Conservation (phyloP, 306 rosid species). For the Glycine soja region DNA sequence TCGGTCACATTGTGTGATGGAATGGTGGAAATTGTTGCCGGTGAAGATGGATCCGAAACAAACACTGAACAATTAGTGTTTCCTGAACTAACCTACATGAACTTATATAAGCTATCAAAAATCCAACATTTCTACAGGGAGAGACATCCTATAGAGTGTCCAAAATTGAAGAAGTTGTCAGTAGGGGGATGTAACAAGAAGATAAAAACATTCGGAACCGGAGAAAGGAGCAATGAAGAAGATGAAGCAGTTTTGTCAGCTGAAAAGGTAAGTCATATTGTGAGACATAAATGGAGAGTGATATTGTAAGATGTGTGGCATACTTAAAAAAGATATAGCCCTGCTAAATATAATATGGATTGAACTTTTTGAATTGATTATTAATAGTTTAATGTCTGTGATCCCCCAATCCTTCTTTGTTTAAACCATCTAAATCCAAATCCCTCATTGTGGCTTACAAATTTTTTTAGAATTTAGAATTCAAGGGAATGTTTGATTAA, state of each 20-base stretch:
- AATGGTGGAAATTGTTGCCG: conserved; percentile 10
- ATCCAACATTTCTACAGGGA: not conserved
- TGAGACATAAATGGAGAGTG: too few species aligned
- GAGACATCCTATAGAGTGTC: not conserved
- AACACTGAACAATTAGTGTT: not conserved
- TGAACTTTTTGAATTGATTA: too few species aligned
- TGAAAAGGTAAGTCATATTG: conserved; percentile 7
- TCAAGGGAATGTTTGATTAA: too few species aligned
- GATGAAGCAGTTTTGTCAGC: not conserved
- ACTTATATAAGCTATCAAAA: accelerated
- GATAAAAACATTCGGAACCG: not conserved
- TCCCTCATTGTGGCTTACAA: not conserved
- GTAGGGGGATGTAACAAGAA: accelerated
- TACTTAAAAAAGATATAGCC: too few species aligned
- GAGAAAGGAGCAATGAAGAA: not conserved
- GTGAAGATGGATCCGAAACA: not conserved
- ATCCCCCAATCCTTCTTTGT: not conserved
- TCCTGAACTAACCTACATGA: not conserved
- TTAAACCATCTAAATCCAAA: not conserved
- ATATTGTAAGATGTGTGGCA: too few species aligned
- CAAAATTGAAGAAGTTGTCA: not conserved
- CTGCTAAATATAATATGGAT: too few species aligned
- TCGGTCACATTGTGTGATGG: accelerated
- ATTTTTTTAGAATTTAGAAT: not conserved
- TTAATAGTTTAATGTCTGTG: too few species aligned